A percentile compares a stretch with the other conserved stretches of the same genome.
phyloP scores from a whole-genome alignment of 192 early-diverging fungal genomes.

The Entophlyctis helioformis region DNA sequence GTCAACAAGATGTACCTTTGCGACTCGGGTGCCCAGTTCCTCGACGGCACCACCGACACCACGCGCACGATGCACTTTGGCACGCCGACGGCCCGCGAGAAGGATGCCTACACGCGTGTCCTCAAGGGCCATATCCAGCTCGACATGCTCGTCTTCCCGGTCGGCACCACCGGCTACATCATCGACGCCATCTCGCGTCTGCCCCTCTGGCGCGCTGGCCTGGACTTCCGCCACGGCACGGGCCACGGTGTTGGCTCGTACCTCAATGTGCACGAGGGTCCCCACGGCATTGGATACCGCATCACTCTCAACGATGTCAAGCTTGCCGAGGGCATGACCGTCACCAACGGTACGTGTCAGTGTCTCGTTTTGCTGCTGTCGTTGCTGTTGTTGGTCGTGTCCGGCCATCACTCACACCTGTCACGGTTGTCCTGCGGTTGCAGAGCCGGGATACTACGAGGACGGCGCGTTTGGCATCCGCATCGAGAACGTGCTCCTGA shows the following conservation, averaged over 20 bases:
- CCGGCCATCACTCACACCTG: too few species aligned
- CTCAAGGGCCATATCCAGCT: constrained; percentile 95
- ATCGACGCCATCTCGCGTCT: constrained; percentile 79
- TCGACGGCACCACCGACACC: constrained; percentile 94
- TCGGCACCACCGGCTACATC: constrained; percentile 63
- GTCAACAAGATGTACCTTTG: constrained; percentile 75
- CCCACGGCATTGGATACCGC: constrained; percentile 84
- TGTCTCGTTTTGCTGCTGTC: neutral
- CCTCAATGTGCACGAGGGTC: constrained; percentile 89
- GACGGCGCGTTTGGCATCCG: constrained; percentile 95
- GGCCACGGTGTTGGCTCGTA: constrained; percentile 95
- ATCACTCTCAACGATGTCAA: constrained; percentile 60
- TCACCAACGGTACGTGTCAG: constrained; percentile 62
- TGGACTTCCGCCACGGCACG: constrained; percentile 95
- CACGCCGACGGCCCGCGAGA: constrained; percentile 69
- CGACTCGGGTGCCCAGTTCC: constrained; percentile 95
- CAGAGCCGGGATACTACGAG: constrained; percentile 94
- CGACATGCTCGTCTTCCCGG: constrained; percentile 79
- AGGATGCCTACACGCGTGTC: constrained; percentile 92
- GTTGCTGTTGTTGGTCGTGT: too few species aligned
- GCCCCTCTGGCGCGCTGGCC: constrained; percentile 81
- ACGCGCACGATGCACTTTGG: constrained; percentile 91
- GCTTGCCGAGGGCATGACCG: constrained; percentile 82
- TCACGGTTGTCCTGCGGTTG: too few species aligned
- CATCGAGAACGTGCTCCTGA: constrained; percentile 87